phyloP scores from a whole-genome alignment of 352 stramenopile species.

The Phytophthora litchii region DNA sequence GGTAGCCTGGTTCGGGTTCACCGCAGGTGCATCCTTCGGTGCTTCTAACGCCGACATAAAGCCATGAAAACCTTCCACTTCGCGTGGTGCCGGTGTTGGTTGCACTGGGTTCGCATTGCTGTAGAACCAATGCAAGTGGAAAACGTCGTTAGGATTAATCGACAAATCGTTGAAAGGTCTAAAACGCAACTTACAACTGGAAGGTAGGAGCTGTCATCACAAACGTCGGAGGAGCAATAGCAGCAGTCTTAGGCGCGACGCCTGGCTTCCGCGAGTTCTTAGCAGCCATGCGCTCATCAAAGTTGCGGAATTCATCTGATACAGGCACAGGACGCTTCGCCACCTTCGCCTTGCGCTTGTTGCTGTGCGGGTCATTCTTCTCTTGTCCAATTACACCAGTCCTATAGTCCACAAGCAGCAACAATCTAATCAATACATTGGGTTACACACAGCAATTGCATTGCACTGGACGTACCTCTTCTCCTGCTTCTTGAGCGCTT shows the following conservation, averaged over 20 bases:
- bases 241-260: slow-evolving; percentile 26
- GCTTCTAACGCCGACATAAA: slow-evolving; percentile 69
- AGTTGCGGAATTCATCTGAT: slow-evolving; percentile 75
- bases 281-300: slow-evolving; percentile 75
- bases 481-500: slow-evolving; percentile 72
- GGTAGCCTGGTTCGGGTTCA: slow-evolving; percentile 27
- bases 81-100: slow-evolving; percentile 16
- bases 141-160: not conserved
- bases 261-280: slow-evolving; percentile 40
- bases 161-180: not conserved
- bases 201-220: slow-evolving; percentile 71
- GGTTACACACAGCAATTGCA: not conserved
- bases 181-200: slow-evolving; percentile 55
- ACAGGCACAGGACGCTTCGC: slow-evolving; percentile 41
- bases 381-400: slow-evolving; percentile 40
- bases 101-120: slow-evolving; percentile 38
- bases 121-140: not conserved
- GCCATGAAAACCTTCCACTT: slow-evolving; percentile 74
- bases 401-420: slow-evolving; percentile 20
- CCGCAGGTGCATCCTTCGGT: slow-evolving; percentile 41
- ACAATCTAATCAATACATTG: slow-evolving; percentile 1
- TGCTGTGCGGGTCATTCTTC: slow-evolving; percentile 41
- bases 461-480: slow-evolving; percentile 37
- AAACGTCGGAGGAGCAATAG: slow-evolving; percentile 59
- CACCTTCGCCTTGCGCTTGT: slow-evolving; percentile 32